Evolutionary conservation across 2,329 filamentous ascomycete species (phyloP), one percentile per base, ranked within the genome.

Genomic region (Xylariaceae sp.): DNA sequence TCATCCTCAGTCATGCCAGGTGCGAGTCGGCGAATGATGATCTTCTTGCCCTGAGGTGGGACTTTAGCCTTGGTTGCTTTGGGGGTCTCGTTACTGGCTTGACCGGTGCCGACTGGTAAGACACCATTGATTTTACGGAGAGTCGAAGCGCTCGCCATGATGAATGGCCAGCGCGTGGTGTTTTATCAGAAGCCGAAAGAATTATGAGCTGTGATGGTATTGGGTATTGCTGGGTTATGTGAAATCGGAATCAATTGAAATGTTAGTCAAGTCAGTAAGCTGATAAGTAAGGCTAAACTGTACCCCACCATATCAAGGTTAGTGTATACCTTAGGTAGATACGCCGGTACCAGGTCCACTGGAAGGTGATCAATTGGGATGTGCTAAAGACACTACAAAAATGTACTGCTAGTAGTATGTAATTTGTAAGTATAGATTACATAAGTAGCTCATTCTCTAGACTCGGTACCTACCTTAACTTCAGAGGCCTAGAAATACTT

Each of bases 1-100:
- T 99, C 95, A 0, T 81, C 74, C 67, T 90, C 84, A 0, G 90
- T 96, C 71, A 99, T 80, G 7, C 89, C 91, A 1, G 95, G 93
- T 9, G 95, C 91, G 3, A 99, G 82, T 54, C 93, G 85, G 50
- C 96, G 87, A 52, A 97, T 81, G 20, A 96, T 81, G 12, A 96
- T 81, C 78, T 98, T 98, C 68, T 96, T 83, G 56, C 90, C 89
- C 54, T 86, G 82, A 18, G 79, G 73, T 2, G 82, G 72, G 2
- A 75, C 66, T 63, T 82, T 81, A 29, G 77, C 73, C 71, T 80
- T 87, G 45, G 75, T 67, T 2, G 77, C 61, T 54, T 71, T 75
- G 5, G 73, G 62, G 26, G 74, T 56, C 44, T 78, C 73, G 40
- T 71, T 65, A n/a, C 75, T 67, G 2, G 77, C 76, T 42, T 79